Percentiles rank a stretch among this genome's conserved stretches.
These are phyloP conservation scores for Vachellia collinsii DNA, from an alignment of 306 rosid species.

Conservation along the genomic window DNA sequence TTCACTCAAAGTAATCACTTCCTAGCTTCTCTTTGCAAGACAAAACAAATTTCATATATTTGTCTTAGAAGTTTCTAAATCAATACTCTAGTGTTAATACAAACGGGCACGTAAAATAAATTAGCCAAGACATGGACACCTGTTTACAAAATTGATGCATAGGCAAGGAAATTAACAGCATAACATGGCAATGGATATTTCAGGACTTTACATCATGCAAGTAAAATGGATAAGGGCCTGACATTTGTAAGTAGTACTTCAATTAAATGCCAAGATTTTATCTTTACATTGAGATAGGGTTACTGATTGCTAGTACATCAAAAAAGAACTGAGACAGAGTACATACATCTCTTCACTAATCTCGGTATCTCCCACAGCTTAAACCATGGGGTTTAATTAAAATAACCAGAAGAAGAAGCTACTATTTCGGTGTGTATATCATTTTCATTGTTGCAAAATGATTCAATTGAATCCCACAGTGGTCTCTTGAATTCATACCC, in stretches of 20 bases:
- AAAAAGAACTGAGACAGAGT: not conserved
- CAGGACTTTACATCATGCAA: not conserved
- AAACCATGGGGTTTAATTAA: not conserved
- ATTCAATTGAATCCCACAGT: conserved; percentile 9
- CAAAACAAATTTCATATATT: no score
- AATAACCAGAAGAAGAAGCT: not conserved
- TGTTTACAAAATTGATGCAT: no score
- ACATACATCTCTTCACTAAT: not conserved
- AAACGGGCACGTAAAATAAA: no score
- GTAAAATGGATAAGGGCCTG: not conserved
- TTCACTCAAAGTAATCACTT: no score
- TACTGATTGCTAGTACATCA: conserved; percentile 34
- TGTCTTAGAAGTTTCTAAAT: no score
- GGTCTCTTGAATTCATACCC: conserved; percentile 2
- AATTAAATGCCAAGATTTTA: conserved; percentile 27
- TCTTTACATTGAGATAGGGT: conserved; percentile 17
- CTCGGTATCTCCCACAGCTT: not conserved
- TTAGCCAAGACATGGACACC: no score
- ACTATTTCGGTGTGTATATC: conserved; percentile 21
- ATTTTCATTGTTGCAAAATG: conserved; percentile 13
- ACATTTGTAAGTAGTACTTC: conserved; percentile 8
- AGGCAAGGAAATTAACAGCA: no score
- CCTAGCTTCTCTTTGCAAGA: no score
- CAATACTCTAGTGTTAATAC: no score
- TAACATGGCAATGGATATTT: no score